Base-by-base conservation (phyloP, 75 land plant genomes). In the Adiantum capillusveneris region DNA sequence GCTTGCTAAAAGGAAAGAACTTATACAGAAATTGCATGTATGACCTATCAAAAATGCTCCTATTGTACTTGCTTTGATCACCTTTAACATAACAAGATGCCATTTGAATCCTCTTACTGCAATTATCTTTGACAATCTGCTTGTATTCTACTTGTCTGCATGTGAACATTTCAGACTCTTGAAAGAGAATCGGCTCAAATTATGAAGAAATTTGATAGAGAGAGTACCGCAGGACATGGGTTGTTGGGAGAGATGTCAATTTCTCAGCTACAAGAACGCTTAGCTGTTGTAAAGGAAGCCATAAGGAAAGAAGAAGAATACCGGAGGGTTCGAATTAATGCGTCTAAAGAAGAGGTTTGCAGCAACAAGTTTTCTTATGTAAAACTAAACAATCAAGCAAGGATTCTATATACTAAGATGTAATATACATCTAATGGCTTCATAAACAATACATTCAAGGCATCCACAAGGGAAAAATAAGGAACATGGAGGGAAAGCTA, bases 201-300 rank as follows among this genome's bases (percentile, higher is more conserved):
- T 28, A 48, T 49, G 31, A 63, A 63, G 39, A 63, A 52, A 46
- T 63, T 63, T 30, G 65, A 63, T 46, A 46, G 52, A 29, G 41
- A 29, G 17, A 25, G n/a, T 29, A 63, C 65, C 18, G 55, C 34
- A 25, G 65, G 50, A 14, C 65, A 63, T 51, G 65, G 56, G 2
- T 29, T 63, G 55, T 25, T 63, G 14, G 65, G 26, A 51, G 65
- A 63, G 34, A 63, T 63, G 65, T 63, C 57, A 1, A 36, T 63
- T 29, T 9, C 53, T 18, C 36, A 63, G 49, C 56, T 63, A 7
- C 19, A 46, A n/a, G 29, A 63, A 31, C 53, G 42, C 26, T 46
- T 63, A 26, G 57, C n/a, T 25, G 1, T 17, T n/a, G 42, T 52
- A 21, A 63, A 52, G 25, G 37, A 30, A 49, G 65, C 65, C 14